These are phyloP conservation scores for Cenchrus fungigraminus DNA, from an alignment of 176 grass and related monocot genomes.

Conservation along the genomic window DNA sequence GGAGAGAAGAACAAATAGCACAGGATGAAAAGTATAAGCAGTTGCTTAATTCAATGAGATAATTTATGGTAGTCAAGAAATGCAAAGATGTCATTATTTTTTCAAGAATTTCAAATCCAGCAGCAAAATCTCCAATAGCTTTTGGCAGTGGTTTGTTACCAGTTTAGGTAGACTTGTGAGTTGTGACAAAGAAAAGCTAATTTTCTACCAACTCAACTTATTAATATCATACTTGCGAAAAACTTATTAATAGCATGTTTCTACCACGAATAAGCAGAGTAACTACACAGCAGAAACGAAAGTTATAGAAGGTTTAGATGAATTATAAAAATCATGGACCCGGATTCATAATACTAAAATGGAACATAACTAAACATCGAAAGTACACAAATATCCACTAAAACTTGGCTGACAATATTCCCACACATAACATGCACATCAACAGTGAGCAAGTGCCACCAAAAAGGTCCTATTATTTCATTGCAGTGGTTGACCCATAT, in stretches of 20 bases:
- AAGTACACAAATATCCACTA: conserved; percentile 5
- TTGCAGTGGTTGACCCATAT: not conserved
- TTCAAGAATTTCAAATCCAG: not conserved
- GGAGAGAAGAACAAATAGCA: conserved; percentile 44
- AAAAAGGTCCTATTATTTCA: conserved; percentile 9
- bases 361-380: conserved; percentile 24
- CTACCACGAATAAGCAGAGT: conserved; percentile 30
- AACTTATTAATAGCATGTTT: not conserved
- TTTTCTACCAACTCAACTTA: not conserved
- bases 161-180: not conserved
- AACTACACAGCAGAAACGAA: conserved; percentile 18
- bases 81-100: not conserved
- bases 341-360: not conserved
- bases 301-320: not conserved
- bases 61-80: not conserved
- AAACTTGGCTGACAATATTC: not conserved
- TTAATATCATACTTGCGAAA: too few relatives aligned
- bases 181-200: not conserved
- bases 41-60: conserved; percentile 12
- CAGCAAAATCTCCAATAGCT: not conserved
- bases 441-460: not conserved
- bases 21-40: conserved; percentile 28
- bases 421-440: not conserved
- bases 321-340: not conserved
- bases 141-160: not conserved